Evolutionary conservation across 257 asterid species (phyloP).

Genomic region (Ilex aquifolium): DNA sequence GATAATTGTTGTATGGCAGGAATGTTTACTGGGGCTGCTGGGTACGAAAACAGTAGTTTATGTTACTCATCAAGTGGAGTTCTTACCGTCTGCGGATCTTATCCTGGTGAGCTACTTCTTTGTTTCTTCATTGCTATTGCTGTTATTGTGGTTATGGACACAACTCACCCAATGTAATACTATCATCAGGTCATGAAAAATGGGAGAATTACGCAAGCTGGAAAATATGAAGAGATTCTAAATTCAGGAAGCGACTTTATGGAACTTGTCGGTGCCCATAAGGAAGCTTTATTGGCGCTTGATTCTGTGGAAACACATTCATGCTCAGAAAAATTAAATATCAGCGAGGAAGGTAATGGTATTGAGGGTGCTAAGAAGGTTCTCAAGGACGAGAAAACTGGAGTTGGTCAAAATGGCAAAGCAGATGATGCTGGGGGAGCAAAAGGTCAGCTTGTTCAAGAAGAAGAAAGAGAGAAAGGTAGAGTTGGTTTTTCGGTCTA

Average conservation of each 20-base stretch:
- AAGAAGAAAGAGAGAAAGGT: slow-evolving; percentile 3
- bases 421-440: not conserved
- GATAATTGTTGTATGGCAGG: not conserved
- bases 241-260: not conserved
- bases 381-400: not conserved
- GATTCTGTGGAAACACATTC: not conserved
- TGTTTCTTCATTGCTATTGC: not conserved
- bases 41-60: not conserved
- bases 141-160: not conserved
- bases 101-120: not conserved
- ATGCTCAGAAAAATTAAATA: not conserved
- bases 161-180: not conserved
- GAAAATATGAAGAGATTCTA: not conserved
- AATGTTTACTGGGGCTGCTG: slow-evolving; percentile 1
- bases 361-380: not conserved
- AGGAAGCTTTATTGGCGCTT: not conserved
- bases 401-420: not conserved
- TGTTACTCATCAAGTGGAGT: slow-evolving; percentile 2
- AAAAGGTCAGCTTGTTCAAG: slow-evolving; percentile 1
- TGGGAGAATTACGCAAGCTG: not conserved
- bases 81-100: not conserved
- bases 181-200: not conserved
- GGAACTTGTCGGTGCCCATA: slow-evolving; percentile 1
- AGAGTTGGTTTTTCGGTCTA: not conserved
- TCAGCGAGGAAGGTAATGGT: not conserved